A percentile compares a stretch with the other conserved stretches of the same genome.
These are phyloP conservation scores for Blepharisma japonicum DNA, from an alignment of 73 alveolate species.

Conservation along the genomic window DNA sequence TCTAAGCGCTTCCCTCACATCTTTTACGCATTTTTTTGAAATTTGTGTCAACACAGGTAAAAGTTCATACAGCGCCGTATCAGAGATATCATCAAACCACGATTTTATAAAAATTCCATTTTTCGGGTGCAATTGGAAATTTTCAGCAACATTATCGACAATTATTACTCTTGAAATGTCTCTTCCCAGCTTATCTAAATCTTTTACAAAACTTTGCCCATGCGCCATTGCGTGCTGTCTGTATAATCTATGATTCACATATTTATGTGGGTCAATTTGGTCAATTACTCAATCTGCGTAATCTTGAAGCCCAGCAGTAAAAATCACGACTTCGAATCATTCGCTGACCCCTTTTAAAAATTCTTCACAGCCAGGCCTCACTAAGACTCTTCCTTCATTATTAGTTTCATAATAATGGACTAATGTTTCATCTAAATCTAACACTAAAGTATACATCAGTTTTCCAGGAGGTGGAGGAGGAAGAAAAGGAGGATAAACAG, in stretches of 20 bases:
- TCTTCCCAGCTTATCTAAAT: slow-evolving; percentile 90
- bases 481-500: slow-evolving; percentile 2
- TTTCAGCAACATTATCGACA: slow-evolving; percentile 96
- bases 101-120: slow-evolving; percentile 95
- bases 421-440: slow-evolving; percentile 97
- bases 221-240: slow-evolving; percentile 89
- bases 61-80: slow-evolving; percentile 88
- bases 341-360: slow-evolving; percentile 87
- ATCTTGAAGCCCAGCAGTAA: slow-evolving; percentile 97
- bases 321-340: slow-evolving; percentile 91
- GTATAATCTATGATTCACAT: slow-evolving; percentile 75
- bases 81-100: slow-evolving; percentile 90
- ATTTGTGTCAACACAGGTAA: slow-evolving; percentile 79
- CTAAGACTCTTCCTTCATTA: slow-evolving; percentile 83
- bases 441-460: slow-evolving; percentile 79
- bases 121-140: slow-evolving; percentile 83
- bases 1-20: slow-evolving; percentile 87
- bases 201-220: slow-evolving; percentile 87
- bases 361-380: slow-evolving; percentile 86
- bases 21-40: slow-evolving; percentile 79
- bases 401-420: slow-evolving; percentile 92
- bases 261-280: slow-evolving; percentile 69
- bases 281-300: slow-evolving; percentile 95
- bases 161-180: slow-evolving; percentile 84
- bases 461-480: slow-evolving; percentile 25